Evolutionary conservation across 2,329 filamentous ascomycete species (phyloP).

Genomic region (Fusarium nurragi): DNA sequence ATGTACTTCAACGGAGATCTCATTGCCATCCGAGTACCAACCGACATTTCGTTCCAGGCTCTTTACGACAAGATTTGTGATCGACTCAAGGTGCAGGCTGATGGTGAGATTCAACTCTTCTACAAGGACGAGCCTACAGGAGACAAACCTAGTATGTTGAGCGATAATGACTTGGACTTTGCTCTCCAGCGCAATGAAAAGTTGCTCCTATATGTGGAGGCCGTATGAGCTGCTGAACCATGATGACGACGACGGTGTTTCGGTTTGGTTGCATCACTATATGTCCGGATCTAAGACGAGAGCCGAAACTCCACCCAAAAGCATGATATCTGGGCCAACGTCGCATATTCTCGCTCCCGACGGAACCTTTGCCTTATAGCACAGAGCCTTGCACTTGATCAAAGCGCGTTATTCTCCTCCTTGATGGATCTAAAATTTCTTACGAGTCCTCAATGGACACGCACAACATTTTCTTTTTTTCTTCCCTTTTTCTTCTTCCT

Average conservation of each 20-base stretch:
- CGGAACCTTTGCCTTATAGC: constrained; percentile 3
- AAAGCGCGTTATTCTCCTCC: constrained; percentile 21
- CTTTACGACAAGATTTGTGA: constrained; percentile 87
- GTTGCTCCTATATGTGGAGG: constrained; percentile 78
- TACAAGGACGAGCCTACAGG: constrained; percentile 87
- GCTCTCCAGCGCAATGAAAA: constrained; percentile 89
- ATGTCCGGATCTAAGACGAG: constrained; percentile 18
- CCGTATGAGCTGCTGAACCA: constrained; percentile 49
- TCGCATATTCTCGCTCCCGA: constrained; percentile 15
- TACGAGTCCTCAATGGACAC: constrained; percentile 33
- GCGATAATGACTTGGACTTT: constrained; percentile 81
- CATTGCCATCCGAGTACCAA: constrained; percentile 88
- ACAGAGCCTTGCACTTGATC: constrained; percentile 16
- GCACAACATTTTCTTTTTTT: constrained; percentile 10
- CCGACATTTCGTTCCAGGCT: constrained; percentile 79
- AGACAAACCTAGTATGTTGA: constrained; percentile 77
- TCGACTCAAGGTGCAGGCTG: constrained; percentile 75
- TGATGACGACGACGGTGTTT: constrained; percentile 33
- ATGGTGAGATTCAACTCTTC: constrained; percentile 79
- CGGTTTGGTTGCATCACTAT: constrained; percentile 31
- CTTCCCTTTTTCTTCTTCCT: background rate
- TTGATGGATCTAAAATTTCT: constrained; percentile 31
- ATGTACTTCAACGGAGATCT: constrained; percentile 92
- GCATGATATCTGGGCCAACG: constrained; percentile 1
- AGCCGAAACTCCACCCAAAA: constrained; percentile 18